These are phyloP conservation scores for Cryptomeria japonica DNA, from an alignment of 75 land plant genomes.

Conservation along the genomic window DNA sequence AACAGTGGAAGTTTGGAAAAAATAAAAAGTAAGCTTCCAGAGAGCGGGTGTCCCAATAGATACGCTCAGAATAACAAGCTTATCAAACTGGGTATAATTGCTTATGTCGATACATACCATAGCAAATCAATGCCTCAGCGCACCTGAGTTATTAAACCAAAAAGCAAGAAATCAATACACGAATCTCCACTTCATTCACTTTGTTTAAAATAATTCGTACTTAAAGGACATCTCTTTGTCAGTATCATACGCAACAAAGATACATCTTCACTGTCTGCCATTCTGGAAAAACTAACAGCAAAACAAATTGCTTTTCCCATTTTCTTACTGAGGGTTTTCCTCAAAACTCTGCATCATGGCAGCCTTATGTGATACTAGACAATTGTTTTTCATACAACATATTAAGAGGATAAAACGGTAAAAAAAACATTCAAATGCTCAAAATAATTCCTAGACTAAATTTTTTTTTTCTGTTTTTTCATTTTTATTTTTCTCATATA, in stretches of 20 bases:
- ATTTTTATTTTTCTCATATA: neutral
- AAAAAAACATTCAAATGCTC: neutral
- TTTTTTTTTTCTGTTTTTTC: neutral
- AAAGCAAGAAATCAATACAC: neutral
- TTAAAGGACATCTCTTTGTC: slow-evolving; percentile 12
- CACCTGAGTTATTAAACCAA: neutral
- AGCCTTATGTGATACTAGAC: neutral
- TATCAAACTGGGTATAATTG: neutral
- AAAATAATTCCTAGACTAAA: neutral
- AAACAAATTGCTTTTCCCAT: neutral
- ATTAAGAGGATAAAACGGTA: neutral
- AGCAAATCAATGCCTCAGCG: neutral
- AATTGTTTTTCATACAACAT: neutral
- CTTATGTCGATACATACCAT: neutral
- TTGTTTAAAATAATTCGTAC: slow-evolving; percentile 1
- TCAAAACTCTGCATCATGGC: slow-evolving; percentile 1
- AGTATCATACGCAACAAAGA: slow-evolving; percentile 1
- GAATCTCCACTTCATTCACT: neutral
- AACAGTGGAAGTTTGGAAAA: neutral
- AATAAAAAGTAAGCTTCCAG: neutral
- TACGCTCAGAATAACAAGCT: neutral
- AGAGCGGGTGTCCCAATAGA: neutral
- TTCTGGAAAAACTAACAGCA: neutral
- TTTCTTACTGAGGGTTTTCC: neutral
- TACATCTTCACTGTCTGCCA: neutral